Percentiles rank a stretch among this genome's conserved stretches.
Conservation (phyloP, 2,329 filamentous ascomycete species). For the Byssochlamys sp. region DNA sequence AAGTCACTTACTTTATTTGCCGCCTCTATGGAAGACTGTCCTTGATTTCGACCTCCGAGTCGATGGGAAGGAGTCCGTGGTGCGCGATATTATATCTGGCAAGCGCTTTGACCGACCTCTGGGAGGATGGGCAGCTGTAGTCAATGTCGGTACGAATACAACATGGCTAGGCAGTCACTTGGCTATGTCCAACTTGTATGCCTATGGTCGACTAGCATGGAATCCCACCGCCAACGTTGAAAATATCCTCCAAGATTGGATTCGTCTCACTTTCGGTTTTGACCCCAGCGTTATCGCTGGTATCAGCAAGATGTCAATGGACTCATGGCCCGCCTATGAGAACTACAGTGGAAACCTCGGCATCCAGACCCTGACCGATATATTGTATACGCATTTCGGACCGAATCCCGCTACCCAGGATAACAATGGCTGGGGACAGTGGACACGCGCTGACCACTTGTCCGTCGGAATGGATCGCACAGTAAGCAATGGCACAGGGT, state of each 20-base stretch:
- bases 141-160: constrained; percentile 56
- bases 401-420: constrained; percentile 59
- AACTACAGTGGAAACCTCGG: constrained; percentile 62
- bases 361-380: constrained; percentile 60
- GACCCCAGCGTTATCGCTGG: constrained; percentile 48
- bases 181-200: constrained; percentile 63
- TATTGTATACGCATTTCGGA: constrained; percentile 57
- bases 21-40: constrained; percentile 59
- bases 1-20: constrained; percentile 57
- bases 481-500: constrained; percentile 56
- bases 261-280: constrained; percentile 54
- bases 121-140: constrained; percentile 56
- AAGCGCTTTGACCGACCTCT: constrained; percentile 48
- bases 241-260: constrained; percentile 55
- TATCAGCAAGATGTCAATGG: constrained; percentile 55
- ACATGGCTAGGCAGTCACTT: constrained; percentile 63
- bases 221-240: constrained; percentile 43
- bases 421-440: constrained; percentile 60
- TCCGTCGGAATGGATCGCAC: constrained; percentile 64
- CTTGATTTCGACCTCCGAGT: constrained; percentile 59
- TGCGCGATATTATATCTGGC: constrained; percentile 54
- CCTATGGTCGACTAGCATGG: constrained; percentile 60
- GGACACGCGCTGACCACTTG: constrained; percentile 54
- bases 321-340: constrained; percentile 62
- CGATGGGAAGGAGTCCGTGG: constrained; percentile 45